Conservation (phyloP, 257 asterid genomes). For the Craterostigma plantagineum region DNA sequence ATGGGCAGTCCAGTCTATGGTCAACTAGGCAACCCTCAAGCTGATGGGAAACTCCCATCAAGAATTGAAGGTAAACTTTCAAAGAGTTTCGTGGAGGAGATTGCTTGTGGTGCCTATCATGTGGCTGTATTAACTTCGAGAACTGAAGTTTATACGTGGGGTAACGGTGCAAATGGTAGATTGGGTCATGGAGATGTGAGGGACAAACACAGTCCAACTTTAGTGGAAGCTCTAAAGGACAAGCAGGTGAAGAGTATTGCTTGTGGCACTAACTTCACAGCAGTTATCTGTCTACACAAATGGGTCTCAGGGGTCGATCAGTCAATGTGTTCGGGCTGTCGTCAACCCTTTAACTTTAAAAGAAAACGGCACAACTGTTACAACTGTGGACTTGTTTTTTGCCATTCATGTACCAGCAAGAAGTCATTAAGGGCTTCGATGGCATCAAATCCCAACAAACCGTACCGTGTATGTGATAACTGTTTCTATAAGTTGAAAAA, state of each 20-base stretch:
- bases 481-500: conserved; percentile 64
- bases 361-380: conserved; percentile 92
- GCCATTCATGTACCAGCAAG: conserved; percentile 90
- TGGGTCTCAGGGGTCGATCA: conserved; percentile 87
- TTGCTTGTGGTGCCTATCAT: conserved; percentile 91
- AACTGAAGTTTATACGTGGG: conserved; percentile 94
- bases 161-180: conserved; percentile 89
- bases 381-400: conserved; percentile 83
- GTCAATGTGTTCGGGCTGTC: conserved; percentile 93
- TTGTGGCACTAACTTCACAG: conserved; percentile 83
- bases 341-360: conserved; percentile 68
- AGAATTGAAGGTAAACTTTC: conserved; percentile 69
- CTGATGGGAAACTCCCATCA: conserved; percentile 72
- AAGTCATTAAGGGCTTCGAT: conserved; percentile 79
- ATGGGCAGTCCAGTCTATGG: conserved; percentile 95
- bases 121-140: conserved; percentile 76
- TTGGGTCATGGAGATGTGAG: conserved; percentile 83
- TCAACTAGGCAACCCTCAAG: conserved; percentile 71
- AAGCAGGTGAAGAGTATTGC: conserved; percentile 86
- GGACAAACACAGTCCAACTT: conserved; percentile 57
- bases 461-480: conserved; percentile 80
- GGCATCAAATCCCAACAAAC: conserved; percentile 87
- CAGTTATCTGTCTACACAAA: conserved; percentile 78
- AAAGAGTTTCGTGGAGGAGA: conserved; percentile 70
- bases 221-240: conserved; percentile 77